Conservation (phyloP, 106 monocot genomes). For the Allium sativum region DNA sequence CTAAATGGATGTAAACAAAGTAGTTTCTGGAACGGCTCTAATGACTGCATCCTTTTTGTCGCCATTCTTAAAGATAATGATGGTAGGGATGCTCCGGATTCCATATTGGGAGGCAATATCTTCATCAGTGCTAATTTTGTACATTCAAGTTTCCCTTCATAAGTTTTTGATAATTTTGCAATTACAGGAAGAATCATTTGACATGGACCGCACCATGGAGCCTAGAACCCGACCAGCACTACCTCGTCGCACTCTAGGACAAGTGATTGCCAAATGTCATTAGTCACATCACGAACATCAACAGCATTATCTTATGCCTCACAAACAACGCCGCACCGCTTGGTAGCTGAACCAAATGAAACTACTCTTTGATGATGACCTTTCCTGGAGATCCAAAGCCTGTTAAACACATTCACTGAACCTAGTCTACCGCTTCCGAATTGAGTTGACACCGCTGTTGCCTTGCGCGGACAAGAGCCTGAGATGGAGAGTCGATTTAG, state of each 20-base stretch:
- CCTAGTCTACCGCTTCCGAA: too few relatives aligned
- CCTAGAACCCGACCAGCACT: constrained; percentile 47
- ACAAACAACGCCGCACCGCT: too few relatives aligned
- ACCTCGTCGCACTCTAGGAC: constrained; percentile 19
- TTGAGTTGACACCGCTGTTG: too few relatives aligned
- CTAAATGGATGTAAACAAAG: constrained; percentile 14
- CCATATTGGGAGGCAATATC: constrained; percentile 25
- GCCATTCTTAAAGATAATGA: constrained; percentile 38
- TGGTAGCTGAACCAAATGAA: too few relatives aligned
- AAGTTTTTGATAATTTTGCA: constrained; percentile 20
- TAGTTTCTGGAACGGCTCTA: constrained; percentile 25
- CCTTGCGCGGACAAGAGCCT: too few relatives aligned
- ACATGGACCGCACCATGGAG: constrained; percentile 53
- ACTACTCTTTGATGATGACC: too few relatives aligned
- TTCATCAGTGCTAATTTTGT: constrained; percentile 38
- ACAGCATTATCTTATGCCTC: too few relatives aligned
- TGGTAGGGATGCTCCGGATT: constrained; percentile 40
- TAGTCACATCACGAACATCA: constrained; percentile 31
- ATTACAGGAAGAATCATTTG: constrained; percentile 19
- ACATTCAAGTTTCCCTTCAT: constrained; percentile 24
- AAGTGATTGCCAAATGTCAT: constrained; percentile 18
- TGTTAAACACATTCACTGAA: too few relatives aligned
- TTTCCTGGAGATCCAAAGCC: background rate
- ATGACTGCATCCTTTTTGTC: constrained; percentile 35
- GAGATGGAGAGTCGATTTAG: too few relatives aligned